These are phyloP conservation scores for Alternaria panax DNA, from an alignment of 2,329 filamentous ascomycete species.

Conservation along the genomic window DNA sequence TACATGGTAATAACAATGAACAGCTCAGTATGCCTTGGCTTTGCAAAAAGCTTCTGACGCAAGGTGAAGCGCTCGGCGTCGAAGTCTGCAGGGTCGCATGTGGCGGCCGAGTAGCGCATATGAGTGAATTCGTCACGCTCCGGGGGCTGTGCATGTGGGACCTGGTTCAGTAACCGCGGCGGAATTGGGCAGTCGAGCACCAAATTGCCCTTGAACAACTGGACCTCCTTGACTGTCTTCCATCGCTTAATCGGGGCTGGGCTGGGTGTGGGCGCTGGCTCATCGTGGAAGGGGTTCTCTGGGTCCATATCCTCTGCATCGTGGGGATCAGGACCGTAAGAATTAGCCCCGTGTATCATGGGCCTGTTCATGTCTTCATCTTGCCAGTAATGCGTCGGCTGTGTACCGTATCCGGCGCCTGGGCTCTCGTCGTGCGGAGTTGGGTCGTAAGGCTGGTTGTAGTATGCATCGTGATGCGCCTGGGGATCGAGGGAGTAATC, in stretches of 20 bases:
- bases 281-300: slow-evolving; percentile 49
- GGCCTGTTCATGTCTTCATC: slow-evolving; percentile 76
- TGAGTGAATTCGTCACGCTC: slow-evolving; percentile 88
- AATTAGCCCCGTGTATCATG: slow-evolving; percentile 72
- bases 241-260: slow-evolving; percentile 78
- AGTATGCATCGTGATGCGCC: slow-evolving; percentile 87
- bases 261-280: slow-evolving; percentile 58
- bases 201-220: slow-evolving; percentile 93
- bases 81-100: slow-evolving; percentile 89
- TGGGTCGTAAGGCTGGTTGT: slow-evolving; percentile 81
- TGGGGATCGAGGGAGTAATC: slow-evolving; percentile 83
- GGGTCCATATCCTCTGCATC: slow-evolving; percentile 54
- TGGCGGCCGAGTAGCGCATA: slow-evolving; percentile 93
- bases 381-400: slow-evolving; percentile 64
- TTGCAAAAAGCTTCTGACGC: slow-evolving; percentile 89
- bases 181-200: slow-evolving; percentile 97
- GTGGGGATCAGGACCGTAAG: slow-evolving; percentile 68
- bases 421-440: slow-evolving; percentile 66
- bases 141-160: slow-evolving; percentile 78
- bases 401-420: slow-evolving; percentile 58
- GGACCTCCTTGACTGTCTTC: slow-evolving; percentile 99
- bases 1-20: slow-evolving; percentile 99
- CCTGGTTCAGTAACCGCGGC: slow-evolving; percentile 82
- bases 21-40: slow-evolving; percentile 88
- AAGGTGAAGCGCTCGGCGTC: slow-evolving; percentile 89